These are phyloP conservation scores for Tirmania nivea DNA, from an alignment of 495 filamentous ascomycete species.

Conservation along the genomic window DNA sequence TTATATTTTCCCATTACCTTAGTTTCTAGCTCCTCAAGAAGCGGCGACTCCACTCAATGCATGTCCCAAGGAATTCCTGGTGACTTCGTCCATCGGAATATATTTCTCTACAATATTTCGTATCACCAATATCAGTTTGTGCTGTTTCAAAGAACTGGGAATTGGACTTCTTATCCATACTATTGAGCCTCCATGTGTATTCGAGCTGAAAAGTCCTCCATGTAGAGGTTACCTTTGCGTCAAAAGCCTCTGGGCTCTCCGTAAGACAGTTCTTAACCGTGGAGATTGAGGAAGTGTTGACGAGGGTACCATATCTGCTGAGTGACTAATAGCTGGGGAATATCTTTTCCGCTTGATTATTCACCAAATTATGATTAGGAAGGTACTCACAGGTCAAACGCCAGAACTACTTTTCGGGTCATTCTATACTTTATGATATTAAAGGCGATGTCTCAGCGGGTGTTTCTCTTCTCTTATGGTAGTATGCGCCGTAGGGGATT, in stretches of 20 bases:
- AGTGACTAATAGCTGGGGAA: conserved; percentile 31
- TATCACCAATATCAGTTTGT: neutral
- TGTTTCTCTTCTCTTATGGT: too few relatives aligned
- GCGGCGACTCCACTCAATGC: conserved; percentile 32
- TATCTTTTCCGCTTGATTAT: conserved; percentile 21
- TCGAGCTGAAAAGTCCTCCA: conserved; percentile 50
- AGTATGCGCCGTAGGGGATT: too few relatives aligned
- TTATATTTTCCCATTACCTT: conserved; percentile 45
- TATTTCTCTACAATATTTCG: conserved; percentile 29
- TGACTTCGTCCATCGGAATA: conserved; percentile 42
- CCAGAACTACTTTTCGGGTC: too few relatives aligned
- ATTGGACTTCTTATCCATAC: conserved; percentile 37
- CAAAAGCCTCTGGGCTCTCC: too few relatives aligned
- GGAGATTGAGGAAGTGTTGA: conserved; percentile 46
- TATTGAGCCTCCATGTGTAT: conserved; percentile 64
- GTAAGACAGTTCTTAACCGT: too few relatives aligned
- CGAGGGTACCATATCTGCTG: conserved; percentile 53
- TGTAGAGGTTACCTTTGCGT: neutral
- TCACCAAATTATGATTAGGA: too few relatives aligned
- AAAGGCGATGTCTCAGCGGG: too few relatives aligned
- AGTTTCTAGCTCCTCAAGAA: conserved; percentile 20
- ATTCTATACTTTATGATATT: too few relatives aligned
- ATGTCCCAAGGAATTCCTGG: conserved; percentile 38
- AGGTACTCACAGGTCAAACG: too few relatives aligned
- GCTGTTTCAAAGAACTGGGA: neutral